A percentile compares a stretch with the other conserved stretches of the same genome.
These are phyloP conservation scores for Fusarium sp. DNA, from an alignment of 2,329 filamentous ascomycete species.

Conservation along the genomic window DNA sequence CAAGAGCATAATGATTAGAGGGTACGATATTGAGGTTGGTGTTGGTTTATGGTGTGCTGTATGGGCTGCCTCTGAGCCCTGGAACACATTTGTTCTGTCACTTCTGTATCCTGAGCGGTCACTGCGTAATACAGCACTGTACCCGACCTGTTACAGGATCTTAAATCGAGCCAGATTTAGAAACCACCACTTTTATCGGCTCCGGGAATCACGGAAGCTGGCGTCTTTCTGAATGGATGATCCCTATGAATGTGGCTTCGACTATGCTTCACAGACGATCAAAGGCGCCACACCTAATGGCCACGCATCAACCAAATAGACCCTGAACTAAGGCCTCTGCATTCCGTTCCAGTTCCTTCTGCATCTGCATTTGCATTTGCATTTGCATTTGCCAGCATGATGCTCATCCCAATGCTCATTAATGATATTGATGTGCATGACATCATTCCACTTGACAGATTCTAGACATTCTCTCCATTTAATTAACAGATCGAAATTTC, in stretches of 20 bases:
- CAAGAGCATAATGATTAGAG: not conserved
- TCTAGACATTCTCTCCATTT: not conserved
- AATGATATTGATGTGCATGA: constrained; percentile 7
- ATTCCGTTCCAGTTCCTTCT: not conserved
- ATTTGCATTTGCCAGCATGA: not conserved
- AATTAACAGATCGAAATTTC: constrained; percentile 20
- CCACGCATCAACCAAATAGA: not conserved
- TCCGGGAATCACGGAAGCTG: constrained; percentile 36
- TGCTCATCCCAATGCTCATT: not conserved
- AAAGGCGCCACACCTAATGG: constrained; percentile 18
- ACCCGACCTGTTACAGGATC: not conserved
- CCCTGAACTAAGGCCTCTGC: not conserved
- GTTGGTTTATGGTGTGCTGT: not conserved
- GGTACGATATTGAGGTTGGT: not conserved
- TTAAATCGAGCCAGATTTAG: not conserved
- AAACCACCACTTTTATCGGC: constrained; percentile 23
- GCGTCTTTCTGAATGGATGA: constrained; percentile 7
- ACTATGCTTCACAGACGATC: constrained; percentile 11
- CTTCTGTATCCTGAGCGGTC: not conserved
- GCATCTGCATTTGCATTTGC: not conserved
- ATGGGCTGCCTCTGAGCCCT: not conserved
- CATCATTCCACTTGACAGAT: constrained; percentile 18
- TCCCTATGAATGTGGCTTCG: constrained; percentile 9
- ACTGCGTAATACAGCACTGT: not conserved
- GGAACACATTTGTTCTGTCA: not conserved